Evolutionary conservation across 129 eudicot genomes (phyloP), one percentile per base, ranked within the genome.

Genomic region (Silybum marianum): DNA sequence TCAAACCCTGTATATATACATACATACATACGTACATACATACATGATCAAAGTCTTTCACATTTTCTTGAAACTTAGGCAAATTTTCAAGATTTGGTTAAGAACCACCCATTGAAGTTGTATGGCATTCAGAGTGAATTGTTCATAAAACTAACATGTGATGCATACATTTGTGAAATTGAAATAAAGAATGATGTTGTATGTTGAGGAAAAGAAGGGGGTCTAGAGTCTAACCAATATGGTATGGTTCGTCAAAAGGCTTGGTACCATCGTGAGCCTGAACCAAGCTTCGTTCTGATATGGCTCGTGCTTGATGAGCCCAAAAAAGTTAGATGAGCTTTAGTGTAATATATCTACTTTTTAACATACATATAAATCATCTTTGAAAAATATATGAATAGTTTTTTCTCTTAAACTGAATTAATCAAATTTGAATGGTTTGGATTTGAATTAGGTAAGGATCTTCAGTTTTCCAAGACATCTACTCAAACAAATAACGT

Each of bases 141-240:
- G 76, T 72, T 72, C 60, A 72, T 72, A 72, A 38, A 39, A 9
- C 19, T 72, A 72, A 38, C 32, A 36, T 72, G 60, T 72, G 58
- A 72, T 72, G 16, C 14, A 5, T 72, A 24, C 6, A 11, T 38
- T 72, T 72, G 60, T 72, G 76, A 72, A 72, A 72, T 72, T 38
- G 32, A 72, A 72, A 72, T 72, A 72, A 72, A 72, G 76, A 44
- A 36, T 72, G 58, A 72, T 72, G 60, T 39, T 72, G 76, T 38
- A n/a, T 72, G 60, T 72, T 72, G 60, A 72, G 76, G 76, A 39
- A 72, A 72, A 21, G 24, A 34, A 19, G 30, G 28, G 69, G 69
- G 68, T 62, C 68, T 62, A 21, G 69, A 63, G 69, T 19, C 65
- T 16, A 63, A 22, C 25, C 3, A 4, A 63, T 7, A 9, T 65